These are phyloP conservation scores for Populus hybrid DNA, from an alignment of 441 rosid species.

Conservation along the genomic window DNA sequence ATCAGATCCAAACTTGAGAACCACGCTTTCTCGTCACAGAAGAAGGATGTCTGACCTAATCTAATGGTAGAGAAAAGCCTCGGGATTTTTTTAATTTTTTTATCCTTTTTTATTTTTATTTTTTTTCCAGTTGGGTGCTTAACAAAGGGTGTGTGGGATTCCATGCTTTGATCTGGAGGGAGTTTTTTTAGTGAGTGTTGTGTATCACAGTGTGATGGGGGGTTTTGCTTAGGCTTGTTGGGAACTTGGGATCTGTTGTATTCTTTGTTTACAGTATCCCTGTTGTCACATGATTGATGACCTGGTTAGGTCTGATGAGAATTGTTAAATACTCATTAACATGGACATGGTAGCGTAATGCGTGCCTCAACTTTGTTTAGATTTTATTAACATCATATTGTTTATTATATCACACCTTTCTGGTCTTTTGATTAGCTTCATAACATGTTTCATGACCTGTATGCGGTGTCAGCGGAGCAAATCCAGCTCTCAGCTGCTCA, in stretches of 20 bases:
- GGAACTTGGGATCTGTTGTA: constrained; percentile 21
- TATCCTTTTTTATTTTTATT: neutral
- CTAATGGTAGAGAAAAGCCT: constrained; percentile 15
- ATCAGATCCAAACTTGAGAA: constrained; percentile 65
- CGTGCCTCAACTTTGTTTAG: neutral
- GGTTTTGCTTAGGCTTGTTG: constrained; percentile 25
- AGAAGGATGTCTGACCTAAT: constrained; percentile 77
- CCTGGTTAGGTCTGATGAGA: constrained; percentile 9
- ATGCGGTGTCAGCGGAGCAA: neutral
- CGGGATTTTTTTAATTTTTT: neutral
- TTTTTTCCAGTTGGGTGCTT: too few species aligned
- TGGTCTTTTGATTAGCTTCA: neutral
- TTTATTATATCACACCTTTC: neutral
- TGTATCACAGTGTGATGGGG: neutral
- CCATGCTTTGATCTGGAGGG: constrained; percentile 3
- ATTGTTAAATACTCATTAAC: constrained; percentile 33
- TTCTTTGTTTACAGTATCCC: constrained; percentile 17
- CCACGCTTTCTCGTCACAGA: constrained; percentile 47
- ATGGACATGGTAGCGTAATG: constrained; percentile 9
- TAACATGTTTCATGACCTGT: neutral
- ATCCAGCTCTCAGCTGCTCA: neutral
- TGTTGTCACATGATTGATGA: constrained; percentile 6
- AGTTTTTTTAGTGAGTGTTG: neutral
- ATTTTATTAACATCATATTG: neutral
- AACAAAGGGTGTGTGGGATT: neutral